Conservation (phyloP, 2,329 filamentous ascomycete genomes). For the Aspergillus piperis region DNA sequence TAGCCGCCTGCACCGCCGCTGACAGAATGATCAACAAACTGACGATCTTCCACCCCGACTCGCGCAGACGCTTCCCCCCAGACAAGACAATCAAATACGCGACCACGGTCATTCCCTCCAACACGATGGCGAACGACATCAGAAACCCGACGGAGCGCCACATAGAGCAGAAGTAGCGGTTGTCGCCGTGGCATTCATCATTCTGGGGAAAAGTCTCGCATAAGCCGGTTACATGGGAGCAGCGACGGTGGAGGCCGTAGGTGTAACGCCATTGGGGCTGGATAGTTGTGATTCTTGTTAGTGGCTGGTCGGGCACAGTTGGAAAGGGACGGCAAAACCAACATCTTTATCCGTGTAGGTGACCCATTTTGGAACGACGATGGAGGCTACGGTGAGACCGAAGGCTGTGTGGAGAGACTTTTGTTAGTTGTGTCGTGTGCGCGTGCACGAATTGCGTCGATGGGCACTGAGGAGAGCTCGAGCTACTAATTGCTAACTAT, state of each 20-base stretch:
- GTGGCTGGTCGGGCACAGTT: background rate
- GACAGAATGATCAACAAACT: constrained; percentile 65
- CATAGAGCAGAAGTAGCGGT: constrained; percentile 82
- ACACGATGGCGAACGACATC: constrained; percentile 78
- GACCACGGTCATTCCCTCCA: constrained; percentile 78
- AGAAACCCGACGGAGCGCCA: constrained; percentile 89
- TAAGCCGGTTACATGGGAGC: constrained; percentile 65
- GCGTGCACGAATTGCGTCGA: background rate
- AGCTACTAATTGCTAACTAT: background rate
- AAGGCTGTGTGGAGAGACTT: constrained; percentile 35
- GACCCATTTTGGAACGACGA: constrained; percentile 52
- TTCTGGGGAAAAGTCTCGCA: constrained; percentile 63
- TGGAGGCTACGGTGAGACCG: constrained; percentile 48
- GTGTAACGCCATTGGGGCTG: constrained; percentile 60
- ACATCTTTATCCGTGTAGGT: constrained; percentile 50
- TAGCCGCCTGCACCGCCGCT: constrained; percentile 69
- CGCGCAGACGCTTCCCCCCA: constrained; percentile 77
- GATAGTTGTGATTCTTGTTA: background rate
- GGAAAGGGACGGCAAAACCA: constrained; percentile 9
- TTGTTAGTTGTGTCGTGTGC: background rate
- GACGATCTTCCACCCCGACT: constrained; percentile 79
- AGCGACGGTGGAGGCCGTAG: constrained; percentile 79
- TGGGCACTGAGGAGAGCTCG: background rate
- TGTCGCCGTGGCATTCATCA: constrained; percentile 66
- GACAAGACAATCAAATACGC: constrained; percentile 74